Evolutionary conservation across 345 rosid genomes (phyloP).

Genomic region (Abelmoschus esculentus): DNA sequence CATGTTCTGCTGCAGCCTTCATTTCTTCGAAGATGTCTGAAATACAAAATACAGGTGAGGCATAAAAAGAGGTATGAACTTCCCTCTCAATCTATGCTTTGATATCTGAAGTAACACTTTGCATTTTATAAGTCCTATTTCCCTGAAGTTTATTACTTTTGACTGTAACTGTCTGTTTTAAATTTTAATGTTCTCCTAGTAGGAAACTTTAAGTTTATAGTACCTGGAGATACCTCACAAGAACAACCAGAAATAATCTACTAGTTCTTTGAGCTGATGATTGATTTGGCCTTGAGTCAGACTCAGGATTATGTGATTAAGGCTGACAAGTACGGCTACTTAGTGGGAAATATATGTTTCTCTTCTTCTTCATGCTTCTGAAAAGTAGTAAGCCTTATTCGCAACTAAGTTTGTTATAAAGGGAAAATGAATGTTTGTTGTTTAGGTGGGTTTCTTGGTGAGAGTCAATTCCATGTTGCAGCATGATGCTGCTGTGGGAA

Average conservation of each 20-base stretch:
- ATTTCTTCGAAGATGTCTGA: slow-evolving; percentile 67
- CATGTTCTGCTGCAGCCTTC: slow-evolving; percentile 46
- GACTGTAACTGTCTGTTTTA: not conserved
- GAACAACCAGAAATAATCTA: not conserved
- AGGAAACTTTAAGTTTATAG: not conserved
- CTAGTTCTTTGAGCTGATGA: not conserved
- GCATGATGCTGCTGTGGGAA: not conserved
- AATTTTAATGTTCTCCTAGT: not conserved
- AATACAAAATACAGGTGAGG: slow-evolving; percentile 48
- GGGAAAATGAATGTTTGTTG: not conserved
- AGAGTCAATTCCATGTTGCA: not conserved
- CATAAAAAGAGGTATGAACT: slow-evolving; percentile 45
- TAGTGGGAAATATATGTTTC: not conserved
- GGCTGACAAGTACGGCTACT: not conserved
- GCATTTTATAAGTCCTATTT: not conserved
- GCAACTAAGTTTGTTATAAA: not conserved
- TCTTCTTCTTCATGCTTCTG: not conserved
- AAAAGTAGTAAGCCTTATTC: not conserved
- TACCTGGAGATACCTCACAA: not conserved
- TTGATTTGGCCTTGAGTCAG: not conserved
- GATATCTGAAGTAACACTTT: not conserved
- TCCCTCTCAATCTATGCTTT: slow-evolving; percentile 3
- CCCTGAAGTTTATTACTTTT: not conserved
- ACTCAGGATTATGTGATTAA: slow-evolving; percentile 3
- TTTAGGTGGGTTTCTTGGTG: not conserved